These are phyloP conservation scores for Canavalia ensiformis DNA, from an alignment of 306 rosid genomes.

Conservation along the genomic window DNA sequence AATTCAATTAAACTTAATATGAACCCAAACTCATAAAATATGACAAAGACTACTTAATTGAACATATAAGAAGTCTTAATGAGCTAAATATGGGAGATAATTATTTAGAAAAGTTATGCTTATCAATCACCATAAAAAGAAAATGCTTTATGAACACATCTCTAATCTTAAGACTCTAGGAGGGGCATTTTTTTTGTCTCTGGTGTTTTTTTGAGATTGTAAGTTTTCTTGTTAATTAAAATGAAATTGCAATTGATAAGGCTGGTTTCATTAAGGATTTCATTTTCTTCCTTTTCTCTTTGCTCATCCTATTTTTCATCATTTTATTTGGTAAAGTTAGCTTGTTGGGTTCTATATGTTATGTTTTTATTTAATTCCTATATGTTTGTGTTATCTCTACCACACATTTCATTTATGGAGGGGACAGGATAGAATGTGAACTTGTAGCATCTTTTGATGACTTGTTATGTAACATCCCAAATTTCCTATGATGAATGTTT, in stretches of 20 bases:
- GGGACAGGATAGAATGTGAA: slow-evolving; percentile 9
- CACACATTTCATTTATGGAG: slow-evolving; percentile 44
- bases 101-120: too few species aligned
- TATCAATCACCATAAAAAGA: too few species aligned
- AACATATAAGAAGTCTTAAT: too few species aligned
- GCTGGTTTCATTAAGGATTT: slow-evolving; percentile 49
- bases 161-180: background rate
- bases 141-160: too few species aligned
- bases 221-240: slow-evolving; percentile 29
- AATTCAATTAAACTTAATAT: too few species aligned
- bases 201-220: slow-evolving; percentile 37
- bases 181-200: slow-evolving; percentile 47
- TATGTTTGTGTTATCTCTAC: slow-evolving; percentile 45
- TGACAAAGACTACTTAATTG: too few species aligned
- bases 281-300: slow-evolving; percentile 44
- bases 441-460: slow-evolving; percentile 35
- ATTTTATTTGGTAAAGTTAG: slow-evolving; percentile 34
- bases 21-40: too few species aligned
- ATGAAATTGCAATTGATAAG: slow-evolving; percentile 42
- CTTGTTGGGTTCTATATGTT: slow-evolving; percentile 40
- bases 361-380: slow-evolving; percentile 43
- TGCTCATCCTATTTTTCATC: slow-evolving; percentile 41
- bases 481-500: too few species aligned
- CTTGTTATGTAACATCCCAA: background rate
- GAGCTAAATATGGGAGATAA: too few species aligned